Evolutionary conservation across 305 asterid species (phyloP), one percentile per base, ranked within the genome.

Genomic region (Rubia peregrina): DNA sequence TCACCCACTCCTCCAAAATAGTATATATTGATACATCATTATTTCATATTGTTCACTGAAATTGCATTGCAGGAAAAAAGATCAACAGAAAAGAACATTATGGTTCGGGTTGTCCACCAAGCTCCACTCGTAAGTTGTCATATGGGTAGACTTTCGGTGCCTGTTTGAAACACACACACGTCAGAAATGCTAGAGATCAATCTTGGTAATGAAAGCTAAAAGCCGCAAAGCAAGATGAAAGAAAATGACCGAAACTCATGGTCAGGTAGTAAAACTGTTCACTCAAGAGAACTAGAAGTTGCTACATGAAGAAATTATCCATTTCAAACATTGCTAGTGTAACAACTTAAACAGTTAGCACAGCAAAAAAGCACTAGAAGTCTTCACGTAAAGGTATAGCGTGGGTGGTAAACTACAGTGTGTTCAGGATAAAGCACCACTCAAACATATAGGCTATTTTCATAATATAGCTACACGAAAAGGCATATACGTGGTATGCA

Each of bases 111-210:
- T 16, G 56, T 73, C 85, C 97, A 64, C 97, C 96, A 60, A 90
- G 97, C 90, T 89, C 97, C 51, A 80, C 89, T 78, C 87, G 80
- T 65, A 90, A 74, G 85, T 90, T 87, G 85, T 89, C 97, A 12
- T 86, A 90, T 19, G 96, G 95, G 73, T 69, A 87, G 66, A 90
- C 89, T 83, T 87, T 89, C 4, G 92, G 95, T 16, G 86, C 73
- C 97, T 90, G 95, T 60, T 59, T 66, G 77, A 33, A 71, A 67
- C 59, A 70, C 26, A 61, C 14, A 63, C 9, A 16, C 57, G 4
- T 17, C 2, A 53, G 13, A 41, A 61, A 73, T 68, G 65, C 43
- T 11, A 56, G 48, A n/a, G n/a, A n/a, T 62, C 26, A 21, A 61
- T 26, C 33, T 42, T 7, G 16, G 38, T 13, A 9, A 4, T 3